A percentile compares a stretch with the other conserved stretches of the same genome.
These are phyloP conservation scores for Kwoniella sp. DNA, from an alignment of 768 basidiomycete genomes.

Conservation along the genomic window DNA sequence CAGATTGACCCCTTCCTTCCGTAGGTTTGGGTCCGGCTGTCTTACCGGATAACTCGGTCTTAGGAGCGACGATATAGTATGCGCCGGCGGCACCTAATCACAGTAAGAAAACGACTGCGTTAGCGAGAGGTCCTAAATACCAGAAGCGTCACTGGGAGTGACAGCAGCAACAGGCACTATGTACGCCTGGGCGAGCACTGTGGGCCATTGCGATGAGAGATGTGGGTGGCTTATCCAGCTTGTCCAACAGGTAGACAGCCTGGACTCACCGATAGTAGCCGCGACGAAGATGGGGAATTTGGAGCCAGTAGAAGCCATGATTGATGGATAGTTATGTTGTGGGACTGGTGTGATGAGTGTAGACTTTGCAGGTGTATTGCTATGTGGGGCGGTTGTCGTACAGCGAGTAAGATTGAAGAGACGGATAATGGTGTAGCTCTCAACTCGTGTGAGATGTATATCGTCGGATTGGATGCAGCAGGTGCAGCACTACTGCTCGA, in stretches of 20 bases:
- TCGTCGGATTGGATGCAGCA: background rate
- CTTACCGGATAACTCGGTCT: constrained; percentile 44
- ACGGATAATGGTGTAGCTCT: too few relatives aligned
- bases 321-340: background rate
- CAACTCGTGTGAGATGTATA: constrained; percentile 1
- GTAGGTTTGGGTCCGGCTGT: constrained; percentile 15
- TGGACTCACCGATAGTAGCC: constrained; percentile 16
- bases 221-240: too few relatives aligned
- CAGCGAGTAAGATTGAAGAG: too few relatives aligned
- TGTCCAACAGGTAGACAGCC: background rate
- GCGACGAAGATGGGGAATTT: constrained; percentile 24
- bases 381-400: too few relatives aligned
- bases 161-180: too few relatives aligned
- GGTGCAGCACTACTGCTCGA: background rate
- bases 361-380: background rate
- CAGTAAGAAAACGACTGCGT: too few relatives aligned
- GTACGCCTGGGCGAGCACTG: too few relatives aligned
- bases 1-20: constrained; percentile 40
- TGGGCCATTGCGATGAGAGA: too few relatives aligned
- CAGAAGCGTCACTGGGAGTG: too few relatives aligned
- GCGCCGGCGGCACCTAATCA: constrained; percentile 46
- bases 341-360: background rate
- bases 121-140: background rate
- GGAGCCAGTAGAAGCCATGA: constrained; percentile 24
- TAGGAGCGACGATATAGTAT: constrained; percentile 48